A percentile compares a stretch with the other conserved stretches of the same genome.
phyloP scores from a whole-genome alignment of 2,329 filamentous ascomycete genomes.

The Aspergillus sp. region DNA sequence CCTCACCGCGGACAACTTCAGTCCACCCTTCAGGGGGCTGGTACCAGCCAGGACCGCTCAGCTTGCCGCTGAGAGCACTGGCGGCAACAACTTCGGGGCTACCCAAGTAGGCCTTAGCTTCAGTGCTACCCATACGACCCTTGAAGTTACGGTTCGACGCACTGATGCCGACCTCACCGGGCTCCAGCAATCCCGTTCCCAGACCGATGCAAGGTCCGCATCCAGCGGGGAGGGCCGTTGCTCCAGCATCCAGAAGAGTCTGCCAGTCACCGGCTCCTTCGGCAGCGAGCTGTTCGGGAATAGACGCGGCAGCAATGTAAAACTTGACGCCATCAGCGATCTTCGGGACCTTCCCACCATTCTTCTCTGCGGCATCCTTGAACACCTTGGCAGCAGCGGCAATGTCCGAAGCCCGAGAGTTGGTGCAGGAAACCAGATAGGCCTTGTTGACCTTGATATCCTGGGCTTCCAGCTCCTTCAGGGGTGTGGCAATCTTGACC shows the following conservation, averaged over 20 bases:
- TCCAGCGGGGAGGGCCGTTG: constrained; percentile 66
- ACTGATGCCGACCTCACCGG: constrained; percentile 82
- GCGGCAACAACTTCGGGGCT: constrained; percentile 92
- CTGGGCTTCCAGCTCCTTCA: constrained; percentile 70
- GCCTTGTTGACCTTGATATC: constrained; percentile 79
- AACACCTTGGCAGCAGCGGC: constrained; percentile 82
- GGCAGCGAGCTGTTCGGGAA: constrained; percentile 72
- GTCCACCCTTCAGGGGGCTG: constrained; percentile 68
- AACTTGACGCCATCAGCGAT: constrained; percentile 76
- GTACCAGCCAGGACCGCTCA: constrained; percentile 73
- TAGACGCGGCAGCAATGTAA: constrained; percentile 86
- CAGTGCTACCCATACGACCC: constrained; percentile 79
- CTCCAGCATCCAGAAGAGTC: constrained; percentile 76
- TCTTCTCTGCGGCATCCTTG: constrained; percentile 66
- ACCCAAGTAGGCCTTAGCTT: constrained; percentile 81
- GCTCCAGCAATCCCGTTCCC: constrained; percentile 74
- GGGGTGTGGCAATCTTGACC: constrained; percentile 80
- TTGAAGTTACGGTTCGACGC: constrained; percentile 89
- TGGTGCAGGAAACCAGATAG: constrained; percentile 89
- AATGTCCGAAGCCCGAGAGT: constrained; percentile 78
- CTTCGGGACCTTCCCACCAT: constrained; percentile 65
- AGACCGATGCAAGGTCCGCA: constrained; percentile 88
- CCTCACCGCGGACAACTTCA: constrained; percentile 52
- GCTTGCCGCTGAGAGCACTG: constrained; percentile 65
- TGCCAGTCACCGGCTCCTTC: constrained; percentile 88